Conservation (phyloP, 495 filamentous ascomycete genomes). For the Hypomontagnella monticulosa region DNA sequence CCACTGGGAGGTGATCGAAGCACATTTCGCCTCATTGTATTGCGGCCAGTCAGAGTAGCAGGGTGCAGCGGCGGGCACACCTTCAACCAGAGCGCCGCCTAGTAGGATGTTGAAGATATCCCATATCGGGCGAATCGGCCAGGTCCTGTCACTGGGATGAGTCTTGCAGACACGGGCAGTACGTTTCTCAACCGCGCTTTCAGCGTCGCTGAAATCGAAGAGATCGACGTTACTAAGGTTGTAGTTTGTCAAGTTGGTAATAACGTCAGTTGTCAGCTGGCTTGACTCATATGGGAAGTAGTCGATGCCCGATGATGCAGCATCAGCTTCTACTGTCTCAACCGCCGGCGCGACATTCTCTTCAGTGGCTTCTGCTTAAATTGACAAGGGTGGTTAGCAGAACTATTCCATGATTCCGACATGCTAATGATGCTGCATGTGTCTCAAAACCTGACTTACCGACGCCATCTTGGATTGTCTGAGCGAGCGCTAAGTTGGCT, state of each 20-base stretch:
- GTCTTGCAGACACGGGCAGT: slow-evolving; percentile 53
- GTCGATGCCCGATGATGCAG: slow-evolving; percentile 23
- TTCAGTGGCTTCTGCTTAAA: slow-evolving; percentile 19
- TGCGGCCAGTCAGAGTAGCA: slow-evolving; percentile 61
- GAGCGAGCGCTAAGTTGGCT: slow-evolving; percentile 32
- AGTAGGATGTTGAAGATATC: slow-evolving; percentile 53
- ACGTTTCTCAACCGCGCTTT: slow-evolving; percentile 3
- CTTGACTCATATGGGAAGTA: slow-evolving; percentile 51
- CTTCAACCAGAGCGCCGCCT: slow-evolving; percentile 60
- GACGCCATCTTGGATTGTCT: slow-evolving; percentile 29
- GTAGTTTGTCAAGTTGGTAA: slow-evolving; percentile 45
- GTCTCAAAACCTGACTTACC: slow-evolving; percentile 28
- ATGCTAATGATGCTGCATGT: slow-evolving; percentile 11
- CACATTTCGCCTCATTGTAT: slow-evolving; percentile 55
- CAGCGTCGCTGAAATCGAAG: slow-evolving; percentile 30
- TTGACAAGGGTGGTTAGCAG: slow-evolving; percentile 30
- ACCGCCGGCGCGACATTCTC: slow-evolving; percentile 34
- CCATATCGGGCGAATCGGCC: slow-evolving; percentile 58
- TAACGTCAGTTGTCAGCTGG: slow-evolving; percentile 50
- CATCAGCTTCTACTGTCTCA: slow-evolving; percentile 23
- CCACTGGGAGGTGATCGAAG: slow-evolving; percentile 45
- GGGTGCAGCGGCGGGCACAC: slow-evolving; percentile 60
- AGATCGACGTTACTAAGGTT: slow-evolving; percentile 36
- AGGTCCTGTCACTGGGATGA: slow-evolving; percentile 58
- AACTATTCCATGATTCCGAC: slow-evolving; percentile 1